Conservation (phyloP, 164 flowering plant genomes). For the Piper betle region DNA sequence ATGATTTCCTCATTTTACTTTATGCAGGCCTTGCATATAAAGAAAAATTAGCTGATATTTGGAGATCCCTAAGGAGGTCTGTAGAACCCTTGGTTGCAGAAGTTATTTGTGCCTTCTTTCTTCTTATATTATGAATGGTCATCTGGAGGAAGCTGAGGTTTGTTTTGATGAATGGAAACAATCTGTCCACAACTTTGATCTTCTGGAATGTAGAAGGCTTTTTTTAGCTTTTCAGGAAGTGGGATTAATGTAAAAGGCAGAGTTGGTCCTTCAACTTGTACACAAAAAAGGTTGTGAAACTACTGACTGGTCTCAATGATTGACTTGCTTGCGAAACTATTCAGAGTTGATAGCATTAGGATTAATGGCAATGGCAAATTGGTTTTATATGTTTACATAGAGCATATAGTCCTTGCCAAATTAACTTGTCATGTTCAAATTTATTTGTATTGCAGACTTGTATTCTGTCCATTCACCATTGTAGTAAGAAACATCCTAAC, state of each 20-base stretch:
- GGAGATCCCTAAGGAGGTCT: conserved; percentile 68
- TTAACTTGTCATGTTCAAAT: neutral
- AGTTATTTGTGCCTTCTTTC: conserved; percentile 53
- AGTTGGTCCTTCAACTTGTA: conserved; percentile 12
- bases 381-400: neutral
- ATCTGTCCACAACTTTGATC: conserved; percentile 41
- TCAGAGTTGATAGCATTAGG: neutral
- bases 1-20: conserved; percentile 71
- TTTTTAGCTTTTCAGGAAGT: conserved; percentile 32
- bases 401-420: neutral
- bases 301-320: conserved; percentile 12
- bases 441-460: too few species aligned
- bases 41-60: conserved; percentile 58
- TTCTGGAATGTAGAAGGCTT: conserved; percentile 32
- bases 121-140: conserved; percentile 66
- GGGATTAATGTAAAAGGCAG: conserved; percentile 39
- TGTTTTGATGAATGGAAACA: conserved; percentile 61
- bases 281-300: conserved; percentile 20
- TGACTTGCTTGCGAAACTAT: neutral
- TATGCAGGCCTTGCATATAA: conserved; percentile 56
- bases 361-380: neutral
- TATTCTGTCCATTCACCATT: too few species aligned
- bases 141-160: conserved; percentile 52
- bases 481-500: too few species aligned
- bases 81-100: conserved; percentile 62